Conservation (phyloP, 331 rosid genomes). For the Malus hybrid region DNA sequence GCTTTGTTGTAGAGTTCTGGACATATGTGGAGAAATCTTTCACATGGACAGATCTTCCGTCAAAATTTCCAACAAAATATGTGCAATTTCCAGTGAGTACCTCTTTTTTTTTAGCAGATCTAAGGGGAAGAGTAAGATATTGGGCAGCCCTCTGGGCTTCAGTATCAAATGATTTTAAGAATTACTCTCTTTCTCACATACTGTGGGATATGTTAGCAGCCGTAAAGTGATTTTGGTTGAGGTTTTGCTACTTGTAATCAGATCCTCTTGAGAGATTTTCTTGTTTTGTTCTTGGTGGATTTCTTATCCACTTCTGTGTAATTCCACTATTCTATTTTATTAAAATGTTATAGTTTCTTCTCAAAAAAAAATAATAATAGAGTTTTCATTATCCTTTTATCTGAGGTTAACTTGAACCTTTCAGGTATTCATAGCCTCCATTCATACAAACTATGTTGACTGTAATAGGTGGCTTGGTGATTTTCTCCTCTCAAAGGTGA, state of each 20-base stretch:
- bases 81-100: constrained; percentile 90
- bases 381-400: background rate
- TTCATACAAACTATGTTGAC: constrained; percentile 96
- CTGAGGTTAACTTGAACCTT: constrained; percentile 12
- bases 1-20: constrained; percentile 76
- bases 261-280: too few relatives aligned
- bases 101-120: background rate
- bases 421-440: constrained; percentile 74
- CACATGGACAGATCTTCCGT: constrained; percentile 98
- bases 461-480: constrained; percentile 98
- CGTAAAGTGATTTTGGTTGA: too few relatives aligned
- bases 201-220: too few relatives aligned
- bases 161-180: too few relatives aligned
- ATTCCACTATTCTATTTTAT: too few relatives aligned
- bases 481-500: constrained; percentile 92
- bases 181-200: too few relatives aligned
- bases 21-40: constrained; percentile 83
- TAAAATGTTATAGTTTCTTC: too few relatives aligned
- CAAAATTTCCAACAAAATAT: constrained; percentile 94
- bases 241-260: too few relatives aligned
- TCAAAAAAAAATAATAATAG: background rate
- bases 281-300: too few relatives aligned
- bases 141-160: too few relatives aligned
- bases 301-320: too few relatives aligned
- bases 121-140: too few relatives aligned